Base-by-base conservation (phyloP, 192 early-diverging fungal genomes). In the Coemansia sp. region DNA sequence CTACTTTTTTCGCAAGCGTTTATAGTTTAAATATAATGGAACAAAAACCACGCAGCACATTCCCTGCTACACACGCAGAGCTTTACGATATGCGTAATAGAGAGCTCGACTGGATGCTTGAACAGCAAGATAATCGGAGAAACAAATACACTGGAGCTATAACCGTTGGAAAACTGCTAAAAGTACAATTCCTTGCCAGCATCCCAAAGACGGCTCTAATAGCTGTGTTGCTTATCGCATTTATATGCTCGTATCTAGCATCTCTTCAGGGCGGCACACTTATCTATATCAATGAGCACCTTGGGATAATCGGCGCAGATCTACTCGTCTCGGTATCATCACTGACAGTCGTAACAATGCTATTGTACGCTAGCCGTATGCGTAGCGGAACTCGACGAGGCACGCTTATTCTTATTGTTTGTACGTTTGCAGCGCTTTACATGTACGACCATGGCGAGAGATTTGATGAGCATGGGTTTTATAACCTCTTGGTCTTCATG, bases 401-500 rank as follows among this genome's bases (percentile, higher is more conserved):
- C 39, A 70, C 39, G 29, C 33, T 65, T 16, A 26, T 62, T 23
- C 31, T 42, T 16, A 69, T 66, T 15, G 21, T 34, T 5, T 59
- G 30, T 51, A 70, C 61, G 4, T 74, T 42, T 37, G 55, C 23
- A 12, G 53, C 56, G n/a, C 65, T 86, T 29, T 84, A 86, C 55
- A 59, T 45, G 9, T 86, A 83, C 65, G 85, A 86, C 67, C 81
- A 84, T 20, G 85, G 85, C 48, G 85, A 86, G 58, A 65, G 78
- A n/a, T 86, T 86, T 46, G 81, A 86, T 35, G 37, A 71, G 15
- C 85, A 86, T 46, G 85, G 85, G 0, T 80, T 84, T 28, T 86
- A 86, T 67, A 86, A 86, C 34, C 42, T 86, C 59, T 68, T 86
- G 10, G 85, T 86, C n/a, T 83, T 84, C 25, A 23, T 84, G 70